phyloP scores from a whole-genome alignment of 2,329 filamentous ascomycete genomes.

The Ophiostoma quercus region DNA sequence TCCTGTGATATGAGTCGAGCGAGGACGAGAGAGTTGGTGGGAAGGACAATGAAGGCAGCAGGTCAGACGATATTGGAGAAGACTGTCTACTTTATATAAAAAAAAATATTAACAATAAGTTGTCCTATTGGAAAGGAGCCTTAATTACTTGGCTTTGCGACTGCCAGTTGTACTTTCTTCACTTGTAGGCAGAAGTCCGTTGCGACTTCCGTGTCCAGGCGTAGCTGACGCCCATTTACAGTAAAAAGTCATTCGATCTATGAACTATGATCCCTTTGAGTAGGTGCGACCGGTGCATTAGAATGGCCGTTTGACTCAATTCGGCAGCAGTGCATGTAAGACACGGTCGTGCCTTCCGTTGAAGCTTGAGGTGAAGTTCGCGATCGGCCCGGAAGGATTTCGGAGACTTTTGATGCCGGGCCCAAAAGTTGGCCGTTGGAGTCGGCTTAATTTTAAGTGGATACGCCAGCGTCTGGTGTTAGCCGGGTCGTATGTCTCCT shows the following conservation, averaged over 20 bases:
- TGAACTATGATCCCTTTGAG: background rate
- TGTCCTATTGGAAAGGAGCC: background rate
- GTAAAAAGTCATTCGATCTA: background rate
- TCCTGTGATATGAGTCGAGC: background rate
- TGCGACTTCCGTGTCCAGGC: background rate
- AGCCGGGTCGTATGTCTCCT: background rate
- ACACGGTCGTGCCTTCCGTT: background rate
- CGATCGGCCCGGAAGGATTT: background rate
- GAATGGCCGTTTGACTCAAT: background rate
- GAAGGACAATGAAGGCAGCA: background rate
- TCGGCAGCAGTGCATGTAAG: background rate
- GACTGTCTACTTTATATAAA: background rate
- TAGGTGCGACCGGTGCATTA: background rate
- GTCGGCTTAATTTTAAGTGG: background rate
- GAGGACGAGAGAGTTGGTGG: background rate
- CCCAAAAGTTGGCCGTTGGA: background rate
- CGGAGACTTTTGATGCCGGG: background rate
- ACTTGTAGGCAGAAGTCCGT: background rate
- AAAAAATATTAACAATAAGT: background rate
- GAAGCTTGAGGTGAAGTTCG: background rate
- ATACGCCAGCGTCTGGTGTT: background rate
- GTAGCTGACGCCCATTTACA: background rate
- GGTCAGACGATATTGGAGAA: background rate
- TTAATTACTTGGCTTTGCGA: background rate
- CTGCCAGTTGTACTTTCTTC: background rate